Evolutionary conservation across 2,329 filamentous ascomycete species (phyloP).

Genomic region (Aspergillus brasiliensis): DNA sequence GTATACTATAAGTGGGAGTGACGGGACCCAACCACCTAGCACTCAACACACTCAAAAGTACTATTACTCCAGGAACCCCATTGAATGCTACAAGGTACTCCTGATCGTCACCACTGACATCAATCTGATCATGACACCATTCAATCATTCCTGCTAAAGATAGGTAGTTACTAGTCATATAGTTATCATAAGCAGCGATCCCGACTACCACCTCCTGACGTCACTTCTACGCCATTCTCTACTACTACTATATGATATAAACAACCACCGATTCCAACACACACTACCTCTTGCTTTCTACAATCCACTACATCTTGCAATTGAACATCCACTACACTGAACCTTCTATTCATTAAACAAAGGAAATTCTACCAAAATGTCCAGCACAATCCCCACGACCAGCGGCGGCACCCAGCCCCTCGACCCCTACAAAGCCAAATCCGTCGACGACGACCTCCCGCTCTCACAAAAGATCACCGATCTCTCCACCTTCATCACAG

Average conservation of each 20-base stretch:
- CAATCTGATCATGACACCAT: not conserved
- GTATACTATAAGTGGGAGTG: no score
- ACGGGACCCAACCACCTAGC: no score
- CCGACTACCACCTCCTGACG: conserved; percentile 14
- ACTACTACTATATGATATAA: conserved; percentile 10
- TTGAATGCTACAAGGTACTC: no score
- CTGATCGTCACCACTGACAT: no score
- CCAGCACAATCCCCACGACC: conserved; percentile 53
- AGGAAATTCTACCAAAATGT: conserved; percentile 28
- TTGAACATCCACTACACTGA: not conserved
- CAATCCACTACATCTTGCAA: not conserved
- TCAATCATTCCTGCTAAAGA: not conserved
- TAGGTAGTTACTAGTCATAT: not conserved
- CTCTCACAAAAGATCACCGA: conserved; percentile 76
- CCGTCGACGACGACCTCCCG: conserved; percentile 72
- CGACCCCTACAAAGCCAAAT: conserved; percentile 81
- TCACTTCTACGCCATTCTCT: conserved; percentile 23
- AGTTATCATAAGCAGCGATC: no score
- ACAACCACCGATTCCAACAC: not conserved
- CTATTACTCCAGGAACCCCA: no score
- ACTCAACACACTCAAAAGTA: no score
- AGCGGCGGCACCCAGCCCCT: conserved; percentile 62
- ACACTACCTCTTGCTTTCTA: not conserved
- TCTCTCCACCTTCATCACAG: conserved; percentile 68
- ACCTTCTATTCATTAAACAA: not conserved